phyloP scores from a whole-genome alignment of 768 basidiomycete genomes.

The Amanita rimosa region DNA sequence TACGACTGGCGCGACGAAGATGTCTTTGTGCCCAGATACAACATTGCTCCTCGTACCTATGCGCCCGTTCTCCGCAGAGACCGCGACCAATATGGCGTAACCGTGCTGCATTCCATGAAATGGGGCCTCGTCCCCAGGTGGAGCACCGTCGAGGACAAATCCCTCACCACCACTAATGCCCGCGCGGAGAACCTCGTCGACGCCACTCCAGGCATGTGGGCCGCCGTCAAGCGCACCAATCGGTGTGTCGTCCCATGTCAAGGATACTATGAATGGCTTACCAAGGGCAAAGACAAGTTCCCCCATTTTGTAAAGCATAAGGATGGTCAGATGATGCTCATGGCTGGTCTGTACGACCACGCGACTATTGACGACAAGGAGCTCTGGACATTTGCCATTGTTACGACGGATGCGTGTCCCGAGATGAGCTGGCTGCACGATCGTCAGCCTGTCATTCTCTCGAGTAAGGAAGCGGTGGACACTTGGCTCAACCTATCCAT shows the following conservation, averaged over 20 bases:
- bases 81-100: background rate
- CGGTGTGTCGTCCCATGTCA: constrained; percentile 78
- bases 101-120: constrained; percentile 65
- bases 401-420: constrained; percentile 70
- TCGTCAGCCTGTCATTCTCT: constrained; percentile 77
- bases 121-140: constrained; percentile 89
- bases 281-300: constrained; percentile 61
- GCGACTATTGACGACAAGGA: constrained; percentile 49
- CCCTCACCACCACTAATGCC: constrained; percentile 82
- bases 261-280: constrained; percentile 91
- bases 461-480: constrained; percentile 42
- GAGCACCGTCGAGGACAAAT: constrained; percentile 62
- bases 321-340: constrained; percentile 57
- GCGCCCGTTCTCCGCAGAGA: constrained; percentile 59
- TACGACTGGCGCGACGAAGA: constrained; percentile 43
- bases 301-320: constrained; percentile 74
- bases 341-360: constrained; percentile 84
- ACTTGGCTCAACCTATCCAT: constrained; percentile 76
- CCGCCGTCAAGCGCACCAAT: constrained; percentile 64
- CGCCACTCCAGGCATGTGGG: constrained; percentile 73
- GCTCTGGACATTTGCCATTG: constrained; percentile 79
- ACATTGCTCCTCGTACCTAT: constrained; percentile 73
- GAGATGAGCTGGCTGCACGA: constrained; percentile 85
- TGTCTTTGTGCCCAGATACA: constrained; percentile 54
- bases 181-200: constrained; percentile 71